Evolutionary conservation across 106 monocot species (phyloP).

Genomic region (Allium cepa): DNA sequence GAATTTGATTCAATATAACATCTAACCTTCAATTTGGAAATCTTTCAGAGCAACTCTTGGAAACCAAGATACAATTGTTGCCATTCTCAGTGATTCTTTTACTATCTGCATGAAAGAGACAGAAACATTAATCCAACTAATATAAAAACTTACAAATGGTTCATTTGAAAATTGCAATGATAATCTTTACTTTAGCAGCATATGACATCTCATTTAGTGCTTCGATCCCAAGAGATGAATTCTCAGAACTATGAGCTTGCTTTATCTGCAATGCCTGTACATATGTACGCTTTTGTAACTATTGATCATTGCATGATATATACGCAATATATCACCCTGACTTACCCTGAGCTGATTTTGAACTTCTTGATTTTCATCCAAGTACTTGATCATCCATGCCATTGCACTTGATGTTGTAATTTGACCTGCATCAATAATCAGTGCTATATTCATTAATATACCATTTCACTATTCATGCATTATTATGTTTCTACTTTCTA

Average conservation of each 20-base stretch:
- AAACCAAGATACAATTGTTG: constrained; percentile 83
- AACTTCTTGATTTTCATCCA: constrained; percentile 63
- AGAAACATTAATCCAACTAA: neutral
- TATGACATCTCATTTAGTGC: constrained; percentile 50
- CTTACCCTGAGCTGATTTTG: constrained; percentile 56
- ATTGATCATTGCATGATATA: too few species aligned
- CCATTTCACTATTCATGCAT: too few species aligned
- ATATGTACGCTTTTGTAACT: too few species aligned
- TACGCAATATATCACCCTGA: neutral
- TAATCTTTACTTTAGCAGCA: constrained; percentile 45
- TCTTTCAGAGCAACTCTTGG: constrained; percentile 68
- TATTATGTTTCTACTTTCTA: too few species aligned
- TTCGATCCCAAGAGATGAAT: constrained; percentile 23
- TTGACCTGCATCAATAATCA: constrained; percentile 39
- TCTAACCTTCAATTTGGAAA: constrained; percentile 56
- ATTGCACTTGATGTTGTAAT: constrained; percentile 74
- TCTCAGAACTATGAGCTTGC: constrained; percentile 3
- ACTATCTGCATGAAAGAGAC: constrained; percentile 34
- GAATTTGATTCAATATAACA: too few species aligned
- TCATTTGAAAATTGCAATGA: neutral
- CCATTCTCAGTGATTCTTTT: constrained; percentile 76
- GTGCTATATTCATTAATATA: neutral
- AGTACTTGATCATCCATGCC: constrained; percentile 83
- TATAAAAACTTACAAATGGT: neutral
- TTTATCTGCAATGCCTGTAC: constrained; percentile 30